Conservation (phyloP, 73 alveolate genomes). For the Stentor coeruleus region DNA sequence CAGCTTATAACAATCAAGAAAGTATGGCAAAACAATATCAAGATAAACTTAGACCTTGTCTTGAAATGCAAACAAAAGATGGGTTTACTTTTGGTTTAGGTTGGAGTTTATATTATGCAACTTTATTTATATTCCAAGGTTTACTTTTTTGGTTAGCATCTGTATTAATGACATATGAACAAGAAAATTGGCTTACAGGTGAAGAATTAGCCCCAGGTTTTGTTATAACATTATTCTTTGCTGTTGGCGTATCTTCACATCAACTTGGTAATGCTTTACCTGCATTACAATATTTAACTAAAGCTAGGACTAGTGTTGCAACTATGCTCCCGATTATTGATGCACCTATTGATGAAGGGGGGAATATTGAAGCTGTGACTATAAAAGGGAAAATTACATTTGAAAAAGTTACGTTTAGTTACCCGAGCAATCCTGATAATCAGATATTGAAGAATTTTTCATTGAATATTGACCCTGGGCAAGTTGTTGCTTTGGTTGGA, state of each 20-base stretch:
- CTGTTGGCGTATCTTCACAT: background rate
- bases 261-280: background rate
- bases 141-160: background rate
- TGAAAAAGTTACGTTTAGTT: slow-evolving; percentile 62
- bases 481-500: slow-evolving; percentile 62
- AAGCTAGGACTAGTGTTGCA: background rate
- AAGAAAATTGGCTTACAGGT: background rate
- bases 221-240: background rate
- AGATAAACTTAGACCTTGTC: background rate
- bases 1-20: background rate
- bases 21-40: background rate
- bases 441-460: slow-evolving; percentile 47
- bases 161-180: background rate
- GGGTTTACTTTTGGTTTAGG: background rate
- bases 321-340: background rate
- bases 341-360: background rate
- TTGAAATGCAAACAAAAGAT: background rate
- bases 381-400: slow-evolving; percentile 59
- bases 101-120: background rate
- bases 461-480: slow-evolving; percentile 38
- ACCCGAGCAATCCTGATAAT: slow-evolving; percentile 45
- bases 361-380: background rate
- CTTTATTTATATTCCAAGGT: background rate
- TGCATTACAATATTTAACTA: background rate
- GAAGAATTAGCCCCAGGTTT: background rate